phyloP scores from a whole-genome alignment of 345 rosid genomes.

The Lagerstroemia speciosa region DNA sequence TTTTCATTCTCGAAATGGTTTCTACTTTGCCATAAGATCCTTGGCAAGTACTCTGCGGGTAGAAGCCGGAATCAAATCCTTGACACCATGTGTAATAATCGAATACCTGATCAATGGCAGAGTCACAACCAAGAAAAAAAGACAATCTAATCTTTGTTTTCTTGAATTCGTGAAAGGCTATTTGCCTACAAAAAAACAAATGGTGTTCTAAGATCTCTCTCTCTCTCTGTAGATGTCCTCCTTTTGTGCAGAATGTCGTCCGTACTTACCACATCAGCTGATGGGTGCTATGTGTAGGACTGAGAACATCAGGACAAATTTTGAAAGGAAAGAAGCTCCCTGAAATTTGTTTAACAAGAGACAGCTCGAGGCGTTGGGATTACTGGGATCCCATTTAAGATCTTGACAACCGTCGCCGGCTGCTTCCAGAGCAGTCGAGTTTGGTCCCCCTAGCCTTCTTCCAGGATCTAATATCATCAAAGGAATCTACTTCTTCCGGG shows the following conservation, averaged over 20 bases:
- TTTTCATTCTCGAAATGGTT: not conserved
- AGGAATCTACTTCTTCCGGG: constrained; percentile 45
- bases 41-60: not conserved
- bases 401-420: not conserved
- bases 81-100: not conserved
- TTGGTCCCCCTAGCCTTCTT: not conserved
- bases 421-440: not conserved
- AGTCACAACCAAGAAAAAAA: too few relatives aligned
- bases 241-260: not conserved
- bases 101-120: not conserved
- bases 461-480: not conserved
- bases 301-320: not conserved
- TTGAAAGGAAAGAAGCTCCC: not conserved
- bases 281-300: not conserved
- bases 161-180: not conserved
- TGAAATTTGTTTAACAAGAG: not conserved
- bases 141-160: too few relatives aligned
- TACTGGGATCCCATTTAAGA: not conserved
- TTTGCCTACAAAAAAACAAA: not conserved
- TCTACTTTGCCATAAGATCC: not conserved
- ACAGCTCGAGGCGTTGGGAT: not conserved
- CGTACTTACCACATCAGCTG: not conserved
- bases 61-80: not conserved
- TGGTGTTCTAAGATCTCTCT: too few relatives aligned
- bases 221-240: not conserved